Evolutionary conservation across 2,329 filamentous ascomycete genomes (phyloP), one percentile per base, ranked within the genome.

Genomic region (Camillea tinctor): DNA sequence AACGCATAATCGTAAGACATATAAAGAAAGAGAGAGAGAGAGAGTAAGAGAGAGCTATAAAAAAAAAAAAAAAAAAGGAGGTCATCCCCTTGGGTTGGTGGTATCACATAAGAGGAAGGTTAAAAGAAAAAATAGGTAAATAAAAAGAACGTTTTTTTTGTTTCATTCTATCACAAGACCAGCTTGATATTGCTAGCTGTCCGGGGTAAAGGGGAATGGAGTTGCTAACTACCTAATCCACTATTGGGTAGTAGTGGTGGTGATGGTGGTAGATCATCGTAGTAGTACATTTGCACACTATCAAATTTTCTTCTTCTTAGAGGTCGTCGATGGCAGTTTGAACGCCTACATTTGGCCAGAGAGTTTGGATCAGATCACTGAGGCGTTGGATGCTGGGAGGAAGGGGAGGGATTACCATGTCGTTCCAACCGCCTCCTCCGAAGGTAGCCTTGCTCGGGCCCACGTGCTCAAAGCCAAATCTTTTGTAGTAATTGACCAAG

Each of bases 371-470:
- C 53, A 63, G 36, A 11, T n/a, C 15, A 44, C n/a, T 44, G 11
- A 44, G 17, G 13, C 13, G 17, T 44, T n/a, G 17, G 17, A 4
- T n/a, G 6, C n/a, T 15, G 36, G 17, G 36, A 17, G 36, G n/a
- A 2, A 44, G 36, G 36, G 36, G 36, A n/a, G 36, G 13, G 36
- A 44, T 74, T 73, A 93, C 90, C 91, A 97, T 87, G 72, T 95
- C 88, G 67, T 86, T 82, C 92, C 93, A 97, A 19, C 86, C 88
- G 30, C 92, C 91, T 44, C 92, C 92, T 20, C 88, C 90, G 76
- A 92, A 93, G 60, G 84, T 80, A 55, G 86, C 88, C 61, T 84
- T 77, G 73, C 92, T 95, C 54, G 81, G 78, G 0, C 93, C 92
- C 26, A 81, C 75, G 66, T 88, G 85, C 66, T 79, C 79, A 72